Base-by-base conservation (phyloP, 352 stramenopile species). In the Globisporangium rhizosaccharum region DNA sequence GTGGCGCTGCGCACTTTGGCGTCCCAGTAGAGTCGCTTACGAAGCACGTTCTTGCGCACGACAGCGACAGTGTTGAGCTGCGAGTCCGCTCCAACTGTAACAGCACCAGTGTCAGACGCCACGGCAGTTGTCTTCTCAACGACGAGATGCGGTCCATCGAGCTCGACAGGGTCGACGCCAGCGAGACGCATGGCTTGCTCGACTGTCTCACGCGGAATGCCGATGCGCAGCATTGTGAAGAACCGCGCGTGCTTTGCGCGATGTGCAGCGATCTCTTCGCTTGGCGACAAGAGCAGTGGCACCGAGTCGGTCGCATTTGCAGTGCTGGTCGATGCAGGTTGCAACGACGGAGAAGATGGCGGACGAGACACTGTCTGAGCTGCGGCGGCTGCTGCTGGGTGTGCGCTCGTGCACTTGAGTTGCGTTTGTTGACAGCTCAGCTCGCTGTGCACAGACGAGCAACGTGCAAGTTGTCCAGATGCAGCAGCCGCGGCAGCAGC, bases 151-250 rank as follows among this genome's bases (percentile, higher is more conserved):
- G 58, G 59, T 3, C 59, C 54, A 28, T 66, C 59, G 0, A 66
- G 54, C 48, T 66, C 73, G 20, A 45, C 56, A 0, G 71, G 75
- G 48, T 82, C 73, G 12, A 83, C 50, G 15, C 68, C 62, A 3
- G 62, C 69, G 51, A 73, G 70, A 1, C 57, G 61, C 71, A 85
- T 83, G 20, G 78, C 78, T 33, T 82, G 73, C 59, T 85, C 68
- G 1, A 83, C 75, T 45, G 70, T 68, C 25, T 70, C 67, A 20
- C 67, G 70, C 5, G 75, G 66, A 9, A 82, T 57, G 11, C 75
- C 75, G 33, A 79, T 61, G 25, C 76, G 75, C 25, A 85, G 61
- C 75, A 82, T 85, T 44, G 72, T 56, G 48, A 85, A 85, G 49
- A 73, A 85, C 59, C 75, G 73, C 36, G 54, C 57, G 53, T 82